A percentile compares a stretch with the other conserved stretches of the same genome.
phyloP scores from a whole-genome alignment of 73 alveolate species.

The Paramecium tetraurelia region DNA sequence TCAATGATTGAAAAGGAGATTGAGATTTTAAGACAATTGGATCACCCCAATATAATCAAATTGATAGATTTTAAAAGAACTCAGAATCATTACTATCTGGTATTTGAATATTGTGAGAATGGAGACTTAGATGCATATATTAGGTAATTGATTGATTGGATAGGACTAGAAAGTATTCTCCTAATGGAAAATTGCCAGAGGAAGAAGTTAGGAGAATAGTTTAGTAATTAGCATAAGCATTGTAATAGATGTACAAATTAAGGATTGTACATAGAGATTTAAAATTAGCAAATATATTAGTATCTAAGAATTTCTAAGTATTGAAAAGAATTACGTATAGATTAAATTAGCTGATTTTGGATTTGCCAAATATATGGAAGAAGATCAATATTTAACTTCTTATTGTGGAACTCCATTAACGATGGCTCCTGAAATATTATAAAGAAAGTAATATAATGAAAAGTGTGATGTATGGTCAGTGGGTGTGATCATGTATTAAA shows the following conservation, averaged over 20 bases:
- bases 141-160: neutral
- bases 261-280: conserved; percentile 64
- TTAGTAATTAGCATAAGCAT: conserved; percentile 52
- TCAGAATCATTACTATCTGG: conserved; percentile 40
- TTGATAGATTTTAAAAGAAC: conserved; percentile 59
- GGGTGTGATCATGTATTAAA: conserved; percentile 57
- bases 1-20: conserved; percentile 44
- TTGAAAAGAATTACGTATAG: neutral
- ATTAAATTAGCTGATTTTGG: conserved; percentile 64
- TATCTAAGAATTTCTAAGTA: conserved; percentile 29
- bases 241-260: neutral
- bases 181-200: conserved; percentile 46
- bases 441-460: conserved; percentile 57
- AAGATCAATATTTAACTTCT: conserved; percentile 54
- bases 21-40: conserved; percentile 25
- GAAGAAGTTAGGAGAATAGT: conserved; percentile 26
- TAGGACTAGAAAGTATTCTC: neutral
- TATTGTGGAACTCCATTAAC: conserved; percentile 63
- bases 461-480: conserved; percentile 63
- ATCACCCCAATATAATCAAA: conserved; percentile 56
- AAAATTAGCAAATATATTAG: conserved; percentile 63
- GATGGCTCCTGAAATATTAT: conserved; percentile 60
- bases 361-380: conserved; percentile 61
- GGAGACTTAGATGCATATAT: conserved; percentile 60
- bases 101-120: conserved; percentile 57